Conservation (phyloP, 805 yeast species). For the Saccharomycopsis sp. region DNA sequence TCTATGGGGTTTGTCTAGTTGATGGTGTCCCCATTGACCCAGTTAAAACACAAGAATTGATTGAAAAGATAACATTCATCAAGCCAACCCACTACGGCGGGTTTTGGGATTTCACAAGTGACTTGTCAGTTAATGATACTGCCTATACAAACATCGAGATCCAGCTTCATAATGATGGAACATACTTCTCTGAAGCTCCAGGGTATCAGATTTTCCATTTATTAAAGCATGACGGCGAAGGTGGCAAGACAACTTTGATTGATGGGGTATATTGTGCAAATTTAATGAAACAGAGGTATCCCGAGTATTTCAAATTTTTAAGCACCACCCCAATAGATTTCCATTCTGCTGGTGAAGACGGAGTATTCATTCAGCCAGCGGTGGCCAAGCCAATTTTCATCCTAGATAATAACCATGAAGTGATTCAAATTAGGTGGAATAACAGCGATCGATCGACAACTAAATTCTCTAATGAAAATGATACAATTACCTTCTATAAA, state of each 20-base stretch:
- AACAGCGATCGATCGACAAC: constrained; percentile 61
- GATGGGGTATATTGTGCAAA: constrained; percentile 61
- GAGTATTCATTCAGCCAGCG: constrained; percentile 52
- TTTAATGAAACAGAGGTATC: constrained; percentile 37
- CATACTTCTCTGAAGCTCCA: constrained; percentile 69
- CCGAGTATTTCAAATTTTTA: constrained; percentile 45
- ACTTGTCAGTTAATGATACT: constrained; percentile 58
- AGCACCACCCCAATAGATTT: constrained; percentile 51
- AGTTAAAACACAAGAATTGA: constrained; percentile 49
- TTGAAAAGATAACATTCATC: constrained; percentile 51
- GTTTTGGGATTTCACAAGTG: constrained; percentile 72
- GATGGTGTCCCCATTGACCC: constrained; percentile 55
- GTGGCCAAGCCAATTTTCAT: constrained; percentile 51
- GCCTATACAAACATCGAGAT: constrained; percentile 66
- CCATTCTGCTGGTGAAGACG: constrained; percentile 68
- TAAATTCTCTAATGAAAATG: not conserved
- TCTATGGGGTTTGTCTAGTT: constrained; percentile 55
- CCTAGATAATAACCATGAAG: constrained; percentile 43
- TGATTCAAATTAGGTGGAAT: constrained; percentile 64
- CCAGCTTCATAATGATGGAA: constrained; percentile 64
- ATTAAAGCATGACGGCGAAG: constrained; percentile 50
- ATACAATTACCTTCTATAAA: constrained; percentile 34
- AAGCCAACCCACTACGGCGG: constrained; percentile 75
- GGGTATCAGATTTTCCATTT: constrained; percentile 65
- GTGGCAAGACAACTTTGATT: constrained; percentile 61